Evolutionary conservation across 164 flowering plant species (phyloP), one percentile per base, ranked within the genome.

Genomic region (Macadamia tetraphylla): DNA sequence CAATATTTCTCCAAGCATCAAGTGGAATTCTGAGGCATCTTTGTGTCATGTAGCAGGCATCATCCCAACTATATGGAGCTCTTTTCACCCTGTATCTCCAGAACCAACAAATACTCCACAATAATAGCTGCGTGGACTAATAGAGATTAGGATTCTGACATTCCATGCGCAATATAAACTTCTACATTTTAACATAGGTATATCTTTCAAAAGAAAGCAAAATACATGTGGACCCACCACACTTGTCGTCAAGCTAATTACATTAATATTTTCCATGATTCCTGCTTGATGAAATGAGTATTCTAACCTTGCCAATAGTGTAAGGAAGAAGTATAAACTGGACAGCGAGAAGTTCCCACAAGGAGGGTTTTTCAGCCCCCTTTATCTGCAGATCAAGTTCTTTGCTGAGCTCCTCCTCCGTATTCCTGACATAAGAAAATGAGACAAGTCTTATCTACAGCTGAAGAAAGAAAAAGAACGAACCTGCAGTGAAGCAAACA

Each of bases 11-110:
- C 99, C 99, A 94, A 43, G 86, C 76, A 74, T 87, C 92, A 70
- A 59, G 64, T 65, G 86, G 84, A 61, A 83, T 81, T 46, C 86
- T 71, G 23, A 94, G 87, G 67, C 90, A 78, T 67, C 81, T 82
- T 66, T 66, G 80, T 29, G 98, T 90, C 71, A 90, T 78, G 79
- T 90, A 90, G 63, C 89, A 78, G 40, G 99, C 98, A 82, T 94
- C 99, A 58, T 92, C 92, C 99, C 97, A 92, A 40, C 94, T 74
- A 78, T 90, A 94, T 48, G 97, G 86, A 65, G 91, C 84, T 68
- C 70, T 62, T 74, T 80, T 84, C 29, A 94, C 78, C 63, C 66
- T 79, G 75, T 92, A 94, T 83, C 97, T 87, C 97, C 97, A 94
- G 64, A 83, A 81, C 99, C 99, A 94, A 73, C 79, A 75, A 4